These are phyloP conservation scores for Fonsecaea pedrosoi DNA, from an alignment of 2,329 filamentous ascomycete genomes.

Conservation along the genomic window DNA sequence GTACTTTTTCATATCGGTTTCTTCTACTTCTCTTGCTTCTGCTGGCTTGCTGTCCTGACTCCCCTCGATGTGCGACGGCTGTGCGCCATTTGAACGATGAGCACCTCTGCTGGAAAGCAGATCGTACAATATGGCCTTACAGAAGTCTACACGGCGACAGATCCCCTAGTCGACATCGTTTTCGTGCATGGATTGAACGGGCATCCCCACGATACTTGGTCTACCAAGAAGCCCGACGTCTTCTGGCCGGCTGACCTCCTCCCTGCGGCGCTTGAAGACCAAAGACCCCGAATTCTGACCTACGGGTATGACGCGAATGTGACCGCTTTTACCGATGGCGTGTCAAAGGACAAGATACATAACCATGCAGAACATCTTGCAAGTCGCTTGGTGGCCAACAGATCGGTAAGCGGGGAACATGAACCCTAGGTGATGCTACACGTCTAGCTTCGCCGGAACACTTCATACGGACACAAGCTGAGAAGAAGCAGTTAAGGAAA, in stretches of 20 bases:
- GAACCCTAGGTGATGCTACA: background rate
- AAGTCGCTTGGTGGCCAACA: conserved; percentile 66
- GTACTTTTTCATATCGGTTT: conserved; percentile 6
- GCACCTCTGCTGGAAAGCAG: conserved; percentile 22
- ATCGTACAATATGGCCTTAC: conserved; percentile 52
- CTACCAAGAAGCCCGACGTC: conserved; percentile 59
- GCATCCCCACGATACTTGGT: conserved; percentile 67
- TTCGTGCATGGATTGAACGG: conserved; percentile 76
- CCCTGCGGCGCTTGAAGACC: conserved; percentile 63
- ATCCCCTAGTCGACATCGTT: conserved; percentile 61
- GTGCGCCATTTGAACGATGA: conserved; percentile 18
- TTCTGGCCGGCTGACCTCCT: conserved; percentile 76
- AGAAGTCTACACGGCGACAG: conserved; percentile 49
- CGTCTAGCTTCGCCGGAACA: background rate
- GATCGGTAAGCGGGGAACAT: conserved; percentile 50
- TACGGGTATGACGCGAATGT: conserved; percentile 78
- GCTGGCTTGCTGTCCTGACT: background rate
- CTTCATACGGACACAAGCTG: background rate
- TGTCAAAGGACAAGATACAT: conserved; percentile 70
- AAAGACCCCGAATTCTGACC: conserved; percentile 69
- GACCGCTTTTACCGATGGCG: conserved; percentile 58
- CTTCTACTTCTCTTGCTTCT: conserved; percentile 5
- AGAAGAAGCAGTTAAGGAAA: conserved; percentile 47
- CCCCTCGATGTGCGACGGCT: background rate
- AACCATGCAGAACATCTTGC: conserved; percentile 75